Conservation (phyloP, 2,329 filamentous ascomycete genomes). For the Fusarium circinatum region DNA sequence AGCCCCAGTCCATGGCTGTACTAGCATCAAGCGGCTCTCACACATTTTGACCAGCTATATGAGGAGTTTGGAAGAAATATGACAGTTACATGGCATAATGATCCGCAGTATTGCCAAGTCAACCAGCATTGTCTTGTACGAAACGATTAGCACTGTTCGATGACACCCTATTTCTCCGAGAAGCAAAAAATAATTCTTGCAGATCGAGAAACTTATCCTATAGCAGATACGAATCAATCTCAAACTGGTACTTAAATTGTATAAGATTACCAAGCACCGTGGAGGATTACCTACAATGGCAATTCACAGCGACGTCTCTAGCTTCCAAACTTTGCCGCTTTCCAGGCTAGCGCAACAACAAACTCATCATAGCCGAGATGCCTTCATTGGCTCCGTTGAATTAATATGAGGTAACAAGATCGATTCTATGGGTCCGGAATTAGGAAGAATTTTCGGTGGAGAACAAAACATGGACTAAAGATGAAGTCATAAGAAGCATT, state of each 20-base stretch:
- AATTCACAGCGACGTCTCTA: not conserved
- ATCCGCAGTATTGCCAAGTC: not conserved
- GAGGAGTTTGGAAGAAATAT: accelerated
- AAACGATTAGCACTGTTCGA: not conserved
- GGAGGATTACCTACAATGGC: not conserved
- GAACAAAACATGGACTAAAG: not conserved
- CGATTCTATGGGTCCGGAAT: constrained; percentile 4
- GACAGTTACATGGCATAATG: not conserved
- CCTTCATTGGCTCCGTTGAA: not conserved
- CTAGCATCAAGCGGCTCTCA: accelerated
- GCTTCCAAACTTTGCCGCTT: not conserved
- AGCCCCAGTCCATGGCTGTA: accelerated
- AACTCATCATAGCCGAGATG: not conserved
- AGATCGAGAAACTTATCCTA: not conserved
- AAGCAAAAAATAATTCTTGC: accelerated
- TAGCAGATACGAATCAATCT: too few relatives aligned
- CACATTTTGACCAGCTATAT: accelerated
- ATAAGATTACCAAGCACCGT: not conserved
- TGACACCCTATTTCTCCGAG: accelerated
- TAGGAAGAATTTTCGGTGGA: not conserved
- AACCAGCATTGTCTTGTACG: too few relatives aligned
- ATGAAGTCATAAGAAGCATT: constrained; percentile 12
- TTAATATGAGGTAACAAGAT: constrained; percentile 9
- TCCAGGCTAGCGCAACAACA: not conserved
- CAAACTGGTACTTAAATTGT: too few relatives aligned